Evolutionary conservation across 2,329 filamentous ascomycete genomes (phyloP).

Genomic region (Alternaria dauci): DNA sequence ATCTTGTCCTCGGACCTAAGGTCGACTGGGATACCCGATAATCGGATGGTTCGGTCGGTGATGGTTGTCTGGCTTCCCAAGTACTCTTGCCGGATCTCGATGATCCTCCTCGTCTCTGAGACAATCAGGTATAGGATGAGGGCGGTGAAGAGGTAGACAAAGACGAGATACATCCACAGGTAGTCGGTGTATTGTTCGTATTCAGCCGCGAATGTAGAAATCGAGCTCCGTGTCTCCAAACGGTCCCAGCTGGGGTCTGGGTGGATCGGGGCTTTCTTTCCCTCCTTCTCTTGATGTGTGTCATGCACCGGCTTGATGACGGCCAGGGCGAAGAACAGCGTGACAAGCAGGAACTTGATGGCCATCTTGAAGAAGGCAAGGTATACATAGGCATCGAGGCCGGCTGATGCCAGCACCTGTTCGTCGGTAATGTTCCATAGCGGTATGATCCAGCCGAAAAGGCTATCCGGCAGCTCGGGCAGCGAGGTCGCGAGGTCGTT

Average conservation of each 20-base stretch:
- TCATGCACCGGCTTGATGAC: constrained; percentile 88
- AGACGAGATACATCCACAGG: constrained; percentile 92
- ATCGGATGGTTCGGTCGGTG: constrained; percentile 89
- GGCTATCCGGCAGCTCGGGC: constrained; percentile 80
- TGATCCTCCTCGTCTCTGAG: constrained; percentile 82
- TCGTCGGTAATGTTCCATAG: constrained; percentile 87
- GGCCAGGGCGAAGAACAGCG: constrained; percentile 80
- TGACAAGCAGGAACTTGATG: constrained; percentile 79
- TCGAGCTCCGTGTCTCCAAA: constrained; percentile 33
- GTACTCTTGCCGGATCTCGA: constrained; percentile 86
- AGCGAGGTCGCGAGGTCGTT: constrained; percentile 70
- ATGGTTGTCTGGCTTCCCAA: constrained; percentile 93
- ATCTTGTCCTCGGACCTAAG: constrained; percentile 83
- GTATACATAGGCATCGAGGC: constrained; percentile 96
- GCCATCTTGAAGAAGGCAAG: constrained; percentile 96
- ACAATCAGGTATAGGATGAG: constrained; percentile 85
- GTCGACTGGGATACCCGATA: constrained; percentile 85
- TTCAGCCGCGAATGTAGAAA: constrained; percentile 35
- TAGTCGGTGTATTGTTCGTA: constrained; percentile 64
- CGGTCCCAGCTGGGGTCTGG: constrained; percentile 22
- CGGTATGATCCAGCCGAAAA: constrained; percentile 92
- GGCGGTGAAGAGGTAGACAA: constrained; percentile 89
- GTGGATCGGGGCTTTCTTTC: constrained; percentile 39
- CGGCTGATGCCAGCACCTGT: constrained; percentile 87
- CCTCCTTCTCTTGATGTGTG: constrained; percentile 59